phyloP scores from a whole-genome alignment of 108 stramenopile species.

The Discostella pseudostelligera region DNA sequence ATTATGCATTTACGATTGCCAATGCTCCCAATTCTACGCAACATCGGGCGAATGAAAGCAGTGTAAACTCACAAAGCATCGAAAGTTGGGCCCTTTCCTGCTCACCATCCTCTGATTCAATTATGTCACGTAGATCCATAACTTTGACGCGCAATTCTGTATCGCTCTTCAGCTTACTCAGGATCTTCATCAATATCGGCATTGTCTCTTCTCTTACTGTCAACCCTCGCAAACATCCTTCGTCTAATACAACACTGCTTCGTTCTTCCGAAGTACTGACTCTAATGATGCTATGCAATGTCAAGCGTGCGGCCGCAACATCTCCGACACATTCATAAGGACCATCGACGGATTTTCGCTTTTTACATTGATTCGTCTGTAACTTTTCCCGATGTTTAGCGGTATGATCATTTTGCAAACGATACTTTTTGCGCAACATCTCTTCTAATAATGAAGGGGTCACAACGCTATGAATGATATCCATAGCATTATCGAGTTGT shows the following conservation, averaged over 20 bases:
- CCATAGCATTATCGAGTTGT: conserved; percentile 20
- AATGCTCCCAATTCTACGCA: conserved; percentile 77
- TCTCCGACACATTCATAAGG: conserved; percentile 48
- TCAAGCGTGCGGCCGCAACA: conserved; percentile 42
- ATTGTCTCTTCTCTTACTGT: conserved; percentile 56
- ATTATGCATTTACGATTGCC: conserved; percentile 38
- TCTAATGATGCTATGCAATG: conserved; percentile 42
- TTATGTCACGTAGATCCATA: conserved; percentile 24
- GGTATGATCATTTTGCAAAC: conserved; percentile 29
- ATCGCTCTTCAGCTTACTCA: conserved; percentile 23
- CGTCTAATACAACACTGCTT: conserved; percentile 31
- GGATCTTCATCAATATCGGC: conserved; percentile 36
- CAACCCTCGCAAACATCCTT: conserved; percentile 44
- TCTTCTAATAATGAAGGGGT: conserved; percentile 20
- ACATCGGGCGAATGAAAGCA: conserved; percentile 67
- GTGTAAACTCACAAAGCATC: conserved; percentile 64
- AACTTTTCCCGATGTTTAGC: conserved; percentile 18
- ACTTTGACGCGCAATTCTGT: conserved; percentile 16
- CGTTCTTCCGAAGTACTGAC: conserved; percentile 63
- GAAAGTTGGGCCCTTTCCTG: conserved; percentile 2
- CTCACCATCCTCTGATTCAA: conserved; percentile 5
- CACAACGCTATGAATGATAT: conserved; percentile 18
- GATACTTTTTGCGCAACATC: conserved; percentile 26
- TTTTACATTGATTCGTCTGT: conserved; percentile 8
- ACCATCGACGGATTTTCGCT: conserved; percentile 23